Conservation (phyloP, 2,329 filamentous ascomycete species). For the Aspergillus melleus region DNA sequence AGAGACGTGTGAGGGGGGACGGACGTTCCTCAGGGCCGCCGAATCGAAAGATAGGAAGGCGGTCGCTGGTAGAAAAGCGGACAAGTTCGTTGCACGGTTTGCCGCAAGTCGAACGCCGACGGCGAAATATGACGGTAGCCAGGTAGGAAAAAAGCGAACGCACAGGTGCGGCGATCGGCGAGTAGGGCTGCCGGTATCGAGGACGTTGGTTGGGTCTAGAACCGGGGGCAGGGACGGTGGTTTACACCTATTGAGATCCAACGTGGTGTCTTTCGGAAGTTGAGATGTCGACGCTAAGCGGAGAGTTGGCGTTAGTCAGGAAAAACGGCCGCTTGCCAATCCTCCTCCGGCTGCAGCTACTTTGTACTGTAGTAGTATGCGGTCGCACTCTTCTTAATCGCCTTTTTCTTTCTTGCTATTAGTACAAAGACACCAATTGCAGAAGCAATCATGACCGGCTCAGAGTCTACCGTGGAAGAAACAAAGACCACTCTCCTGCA, state of each 20-base stretch:
- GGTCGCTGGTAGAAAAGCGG: neutral
- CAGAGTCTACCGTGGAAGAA: conserved; percentile 31
- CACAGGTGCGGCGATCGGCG: neutral
- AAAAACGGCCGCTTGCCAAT: neutral
- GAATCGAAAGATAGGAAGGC: neutral
- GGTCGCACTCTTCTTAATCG: neutral
- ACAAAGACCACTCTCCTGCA: conserved; percentile 41
- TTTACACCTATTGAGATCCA: conserved; percentile 20
- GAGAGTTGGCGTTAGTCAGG: conserved; percentile 12
- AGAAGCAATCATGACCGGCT: conserved; percentile 26
- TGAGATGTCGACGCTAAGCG: conserved; percentile 23
- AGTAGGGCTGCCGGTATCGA: conserved; percentile 1
- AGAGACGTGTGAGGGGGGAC: neutral
- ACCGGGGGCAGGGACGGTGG: conserved; percentile 10
- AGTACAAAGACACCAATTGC: neutral
- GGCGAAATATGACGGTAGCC: neutral
- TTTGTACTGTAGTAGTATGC: neutral
- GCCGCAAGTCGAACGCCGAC: neutral
- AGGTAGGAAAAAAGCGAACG: neutral
- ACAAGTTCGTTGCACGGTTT: neutral
- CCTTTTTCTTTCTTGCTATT: neutral
- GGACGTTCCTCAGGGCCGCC: neutral
- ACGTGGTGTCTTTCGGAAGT: conserved; percentile 28
- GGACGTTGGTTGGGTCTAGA: conserved; percentile 5
- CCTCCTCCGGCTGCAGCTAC: neutral